These are phyloP conservation scores for Coelomomyces lativittatus DNA, from an alignment of 371 early-diverging fungal genomes.

Conservation along the genomic window DNA sequence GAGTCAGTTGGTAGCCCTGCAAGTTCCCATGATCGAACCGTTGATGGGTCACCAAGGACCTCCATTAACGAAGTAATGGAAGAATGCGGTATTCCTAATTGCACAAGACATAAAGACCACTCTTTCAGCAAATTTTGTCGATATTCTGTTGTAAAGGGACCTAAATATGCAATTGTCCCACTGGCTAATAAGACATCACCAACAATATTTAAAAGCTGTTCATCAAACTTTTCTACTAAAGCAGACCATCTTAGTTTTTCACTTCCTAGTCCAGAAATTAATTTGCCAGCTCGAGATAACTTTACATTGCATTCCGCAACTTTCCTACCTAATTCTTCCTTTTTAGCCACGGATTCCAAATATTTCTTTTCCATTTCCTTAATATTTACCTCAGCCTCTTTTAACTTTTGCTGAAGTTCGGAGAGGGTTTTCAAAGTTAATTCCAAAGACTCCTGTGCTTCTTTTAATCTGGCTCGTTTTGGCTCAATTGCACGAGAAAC, in stretches of 20 bases:
- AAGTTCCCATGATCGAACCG: conserved; percentile 14
- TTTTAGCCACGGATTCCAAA: conserved; percentile 34
- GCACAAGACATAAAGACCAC: conserved; percentile 17
- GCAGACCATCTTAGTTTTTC: conserved; percentile 35
- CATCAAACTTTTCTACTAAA: conserved; percentile 26
- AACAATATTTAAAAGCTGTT: conserved; percentile 21
- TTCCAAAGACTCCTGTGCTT: conserved; percentile 34
- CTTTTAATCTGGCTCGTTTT: conserved; percentile 25
- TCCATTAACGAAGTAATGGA: conserved; percentile 24
- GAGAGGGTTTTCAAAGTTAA: conserved; percentile 21
- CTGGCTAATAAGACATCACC: conserved; percentile 28
- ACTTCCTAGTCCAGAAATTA: conserved; percentile 28
- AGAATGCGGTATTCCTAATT: conserved; percentile 29
- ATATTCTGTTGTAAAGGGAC: conserved; percentile 34
- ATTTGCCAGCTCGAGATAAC: conserved; percentile 30
- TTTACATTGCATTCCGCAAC: conserved; percentile 44
- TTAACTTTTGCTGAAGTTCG: conserved; percentile 29
- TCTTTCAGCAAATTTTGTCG: conserved; percentile 15
- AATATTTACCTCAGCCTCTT: conserved; percentile 33
- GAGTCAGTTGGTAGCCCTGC: conserved; percentile 29
- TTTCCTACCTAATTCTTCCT: conserved; percentile 36
- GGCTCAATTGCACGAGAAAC: conserved; percentile 31
- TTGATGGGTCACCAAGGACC: conserved; percentile 17
- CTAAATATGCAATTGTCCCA: conserved; percentile 32
- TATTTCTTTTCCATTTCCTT: conserved; percentile 39